Conservation (phyloP, 345 rosid genomes). For the Dimocarpus longan region DNA sequence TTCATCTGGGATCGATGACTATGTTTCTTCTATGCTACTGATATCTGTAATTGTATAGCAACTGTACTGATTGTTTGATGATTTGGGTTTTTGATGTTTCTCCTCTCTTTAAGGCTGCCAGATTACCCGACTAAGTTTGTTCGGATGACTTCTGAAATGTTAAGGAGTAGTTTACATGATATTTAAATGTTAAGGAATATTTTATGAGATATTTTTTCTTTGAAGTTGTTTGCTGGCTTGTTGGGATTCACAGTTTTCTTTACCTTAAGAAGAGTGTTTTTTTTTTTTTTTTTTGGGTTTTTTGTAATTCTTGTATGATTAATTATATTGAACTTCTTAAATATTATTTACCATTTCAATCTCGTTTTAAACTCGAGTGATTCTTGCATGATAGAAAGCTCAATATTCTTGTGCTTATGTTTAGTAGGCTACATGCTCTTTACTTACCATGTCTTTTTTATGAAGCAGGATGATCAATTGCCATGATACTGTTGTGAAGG, state of each 20-base stretch:
- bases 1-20: not conserved
- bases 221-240: not conserved
- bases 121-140: not conserved
- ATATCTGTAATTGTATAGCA: not conserved
- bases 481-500: conserved; percentile 32
- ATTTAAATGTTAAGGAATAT: too few relatives aligned
- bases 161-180: too few relatives aligned
- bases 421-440: conserved; percentile 2
- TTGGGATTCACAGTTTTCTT: not conserved
- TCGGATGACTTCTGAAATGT: too few relatives aligned
- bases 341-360: conserved; percentile 7
- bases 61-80: not conserved
- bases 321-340: not conserved
- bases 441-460: conserved; percentile 17
- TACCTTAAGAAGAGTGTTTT: too few relatives aligned
- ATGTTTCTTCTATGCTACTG: not conserved
- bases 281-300: not conserved
- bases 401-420: conserved; percentile 10
- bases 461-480: conserved; percentile 57
- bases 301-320: not conserved
- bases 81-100: not conserved
- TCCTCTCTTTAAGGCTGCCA: not conserved
- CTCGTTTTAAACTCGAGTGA: not conserved
- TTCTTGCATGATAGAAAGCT: not conserved
- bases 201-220: too few relatives aligned